These are phyloP conservation scores for Cercospora zeae-maydis DNA, from an alignment of 2,329 filamentous ascomycete genomes.

Conservation along the genomic window DNA sequence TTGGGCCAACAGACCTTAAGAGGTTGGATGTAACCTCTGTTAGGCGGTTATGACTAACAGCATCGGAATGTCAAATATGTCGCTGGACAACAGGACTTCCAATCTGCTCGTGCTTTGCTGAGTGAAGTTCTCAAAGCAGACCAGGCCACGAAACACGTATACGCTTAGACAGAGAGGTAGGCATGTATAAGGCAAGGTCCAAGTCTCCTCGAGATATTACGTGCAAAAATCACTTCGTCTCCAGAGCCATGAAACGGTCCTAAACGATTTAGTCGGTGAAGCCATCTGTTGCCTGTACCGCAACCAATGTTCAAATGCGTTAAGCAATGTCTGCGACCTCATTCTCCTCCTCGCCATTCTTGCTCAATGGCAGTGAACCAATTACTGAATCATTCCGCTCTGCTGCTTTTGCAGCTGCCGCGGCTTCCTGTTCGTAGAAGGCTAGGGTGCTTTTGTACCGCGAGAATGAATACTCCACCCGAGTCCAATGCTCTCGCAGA, in stretches of 20 bases:
- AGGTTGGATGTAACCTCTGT: too few species aligned
- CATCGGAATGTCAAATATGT: too few species aligned
- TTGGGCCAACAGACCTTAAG: neutral
- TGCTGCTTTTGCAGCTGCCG: neutral
- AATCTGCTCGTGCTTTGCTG: too few species aligned
- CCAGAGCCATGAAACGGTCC: too few species aligned
- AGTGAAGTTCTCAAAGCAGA: too few species aligned
- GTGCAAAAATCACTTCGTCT: too few species aligned
- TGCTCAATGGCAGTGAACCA: neutral
- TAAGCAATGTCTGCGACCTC: neutral
- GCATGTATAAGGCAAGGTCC: too few species aligned
- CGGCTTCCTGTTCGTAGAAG: neutral
- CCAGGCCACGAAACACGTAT: too few species aligned
- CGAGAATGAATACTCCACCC: neutral
- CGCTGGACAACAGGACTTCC: too few species aligned
- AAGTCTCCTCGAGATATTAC: too few species aligned
- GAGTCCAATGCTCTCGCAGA: neutral
- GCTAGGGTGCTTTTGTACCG: neutral
- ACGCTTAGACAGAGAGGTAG: too few species aligned
- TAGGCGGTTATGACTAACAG: too few species aligned
- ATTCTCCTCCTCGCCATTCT: neutral
- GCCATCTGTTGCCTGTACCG: neutral
- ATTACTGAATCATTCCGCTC: neutral
- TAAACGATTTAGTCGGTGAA: neutral
- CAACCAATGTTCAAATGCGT: neutral